Conservation (phyloP, 2,329 filamentous ascomycete species). For the Scopulariopsis brevicaulis region DNA sequence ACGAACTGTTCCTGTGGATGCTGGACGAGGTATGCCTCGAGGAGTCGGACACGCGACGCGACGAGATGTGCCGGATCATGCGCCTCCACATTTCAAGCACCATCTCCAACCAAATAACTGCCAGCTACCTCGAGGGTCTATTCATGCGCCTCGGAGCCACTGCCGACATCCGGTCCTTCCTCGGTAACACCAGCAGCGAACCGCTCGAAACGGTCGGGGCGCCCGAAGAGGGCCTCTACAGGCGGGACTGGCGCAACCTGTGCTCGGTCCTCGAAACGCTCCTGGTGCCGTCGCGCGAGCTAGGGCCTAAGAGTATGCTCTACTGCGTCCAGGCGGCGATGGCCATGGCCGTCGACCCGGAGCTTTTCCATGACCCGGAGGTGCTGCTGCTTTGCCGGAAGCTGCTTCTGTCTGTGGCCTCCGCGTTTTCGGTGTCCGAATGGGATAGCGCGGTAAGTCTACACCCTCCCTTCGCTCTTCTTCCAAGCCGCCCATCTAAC, state of each 20-base stretch:
- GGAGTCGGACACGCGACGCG: slow-evolving; percentile 1
- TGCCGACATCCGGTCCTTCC: slow-evolving; percentile 24
- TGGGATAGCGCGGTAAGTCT: slow-evolving; percentile 1
- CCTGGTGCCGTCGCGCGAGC: slow-evolving; percentile 19
- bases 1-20: slow-evolving; percentile 58
- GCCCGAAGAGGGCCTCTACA: slow-evolving; percentile 18
- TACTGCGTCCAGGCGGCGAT: slow-evolving; percentile 35
- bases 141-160: slow-evolving; percentile 49
- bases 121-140: slow-evolving; percentile 33
- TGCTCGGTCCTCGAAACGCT: slow-evolving; percentile 31
- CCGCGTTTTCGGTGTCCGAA: background rate
- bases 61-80: slow-evolving; percentile 33
- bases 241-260: slow-evolving; percentile 34
- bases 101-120: slow-evolving; percentile 29
- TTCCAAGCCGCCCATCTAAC: background rate
- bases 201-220: slow-evolving; percentile 10
- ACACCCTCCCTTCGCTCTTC: background rate
- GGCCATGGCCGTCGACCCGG: slow-evolving; percentile 39
- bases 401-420: background rate
- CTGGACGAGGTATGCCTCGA: slow-evolving; percentile 47
- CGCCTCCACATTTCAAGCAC: slow-evolving; percentile 50
- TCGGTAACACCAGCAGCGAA: slow-evolving; percentile 6
- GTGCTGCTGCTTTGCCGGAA: slow-evolving; percentile 18
- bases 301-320: slow-evolving; percentile 21
- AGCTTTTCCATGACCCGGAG: slow-evolving; percentile 10